phyloP scores from a whole-genome alignment of 495 filamentous ascomycete genomes.

The Viridothelium virens region DNA sequence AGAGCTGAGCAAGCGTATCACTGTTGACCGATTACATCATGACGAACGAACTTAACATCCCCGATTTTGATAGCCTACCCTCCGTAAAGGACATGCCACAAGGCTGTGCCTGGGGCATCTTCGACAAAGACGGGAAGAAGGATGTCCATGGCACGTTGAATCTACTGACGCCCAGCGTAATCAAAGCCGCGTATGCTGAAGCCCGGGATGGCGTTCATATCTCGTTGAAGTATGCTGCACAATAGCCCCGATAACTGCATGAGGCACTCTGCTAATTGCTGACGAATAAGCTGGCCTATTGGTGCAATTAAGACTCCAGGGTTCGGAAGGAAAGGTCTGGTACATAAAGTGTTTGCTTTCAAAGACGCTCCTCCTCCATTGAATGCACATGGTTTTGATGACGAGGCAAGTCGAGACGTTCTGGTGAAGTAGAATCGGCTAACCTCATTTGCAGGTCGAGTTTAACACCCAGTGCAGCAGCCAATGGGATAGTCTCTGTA shows the following conservation, averaged over 20 bases:
- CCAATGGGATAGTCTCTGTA: slow-evolving; percentile 33
- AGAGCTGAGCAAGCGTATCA: too few species aligned
- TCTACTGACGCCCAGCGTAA: slow-evolving; percentile 48
- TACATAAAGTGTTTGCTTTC: slow-evolving; percentile 45
- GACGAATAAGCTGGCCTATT: slow-evolving; percentile 35
- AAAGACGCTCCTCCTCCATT: slow-evolving; percentile 27
- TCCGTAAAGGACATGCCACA: slow-evolving; percentile 52
- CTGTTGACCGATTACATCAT: neutral
- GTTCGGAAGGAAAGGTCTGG: slow-evolving; percentile 46
- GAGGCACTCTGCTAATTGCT: neutral
- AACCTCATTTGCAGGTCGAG: slow-evolving; percentile 10
- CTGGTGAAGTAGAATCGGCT: neutral
- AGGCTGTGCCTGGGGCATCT: slow-evolving; percentile 60
- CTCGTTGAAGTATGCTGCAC: slow-evolving; percentile 48
- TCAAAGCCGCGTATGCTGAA: slow-evolving; percentile 45
- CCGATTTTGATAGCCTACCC: slow-evolving; percentile 52
- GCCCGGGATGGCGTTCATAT: slow-evolving; percentile 48
- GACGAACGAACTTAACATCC: slow-evolving; percentile 20
- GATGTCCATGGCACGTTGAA: slow-evolving; percentile 54
- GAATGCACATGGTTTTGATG: slow-evolving; percentile 35
- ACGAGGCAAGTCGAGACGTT: slow-evolving; percentile 23
- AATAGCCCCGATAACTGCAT: neutral
- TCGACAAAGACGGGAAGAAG: slow-evolving; percentile 53
- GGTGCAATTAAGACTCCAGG: slow-evolving; percentile 41
- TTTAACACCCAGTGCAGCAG: slow-evolving; percentile 25